Evolutionary conservation across 306 rosid species (phyloP), one percentile per base, ranked within the genome.

Genomic region (Gleditsia sinensis): DNA sequence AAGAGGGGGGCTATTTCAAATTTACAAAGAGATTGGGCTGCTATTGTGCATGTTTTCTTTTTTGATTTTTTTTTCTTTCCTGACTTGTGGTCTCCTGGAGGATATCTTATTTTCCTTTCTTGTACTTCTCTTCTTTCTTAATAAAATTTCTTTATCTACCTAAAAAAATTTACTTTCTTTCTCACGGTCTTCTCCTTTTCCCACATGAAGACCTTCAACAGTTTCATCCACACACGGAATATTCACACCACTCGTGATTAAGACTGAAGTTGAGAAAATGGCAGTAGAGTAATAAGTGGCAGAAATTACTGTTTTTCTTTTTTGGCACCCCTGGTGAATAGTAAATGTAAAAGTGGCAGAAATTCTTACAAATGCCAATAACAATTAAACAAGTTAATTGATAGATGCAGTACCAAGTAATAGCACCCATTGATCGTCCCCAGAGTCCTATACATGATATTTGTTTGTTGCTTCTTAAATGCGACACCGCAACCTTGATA

Each of bases 351-450:
- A 90, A 83, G 84, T 82, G 67, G 81, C 84, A 80, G 12, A 54
- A 64, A 63, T 71, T 84, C 90, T 87, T 59, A 24, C 58, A 79
- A 55, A 78, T 28, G 16, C 12, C 49, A 61, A 39, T 9, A 65
- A n/a, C 36, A 75, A 75, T 51, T 43, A 72, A 54, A 69, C 17
- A 59, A 45, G 65, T 71, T 32, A 66, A 51, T 57, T 55, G 36
- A 56, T 81, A 72, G 59, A 63, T 45, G 69, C 21, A 64, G 80
- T 74, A 94, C 99, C 99, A 83, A 32, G 99, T 94, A 62, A 94
- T 97, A 67, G 99, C 95, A 32, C 99, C 98, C 99, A 94, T 94
- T 14, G 99, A 94, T 74, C 98, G 87, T 61, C 99, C 99, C 99
- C 97, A 94, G 33, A 94, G 93, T 77, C 99, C 98, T 27, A 94